Evolutionary conservation across 768 basidiomycete genomes (phyloP), one percentile per base, ranked within the genome.

Genomic region (Russula sp.): DNA sequence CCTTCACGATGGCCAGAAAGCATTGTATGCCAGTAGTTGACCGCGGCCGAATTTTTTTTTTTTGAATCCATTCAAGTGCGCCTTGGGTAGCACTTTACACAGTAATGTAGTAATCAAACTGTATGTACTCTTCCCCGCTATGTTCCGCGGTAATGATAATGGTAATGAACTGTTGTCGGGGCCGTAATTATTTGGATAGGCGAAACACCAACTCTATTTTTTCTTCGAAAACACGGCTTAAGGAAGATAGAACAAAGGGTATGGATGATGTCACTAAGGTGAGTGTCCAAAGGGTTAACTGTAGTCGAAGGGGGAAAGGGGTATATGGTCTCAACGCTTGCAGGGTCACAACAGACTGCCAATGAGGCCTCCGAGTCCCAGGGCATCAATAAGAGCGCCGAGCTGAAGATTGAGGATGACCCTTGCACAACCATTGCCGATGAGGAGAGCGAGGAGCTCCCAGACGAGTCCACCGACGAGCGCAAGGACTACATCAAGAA

Each of bases 401-500:
- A 63, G 46, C 0, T 38, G 42, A 18, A 63, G 57, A 5, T 25
- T n/a, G 36, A 54, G 39, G 39, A 63, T 35, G 57, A 42, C 5
- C 34, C 11, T 14, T 13, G 35, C 57, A 16, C 57, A 63, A 42
- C 57, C 57, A 29, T 63, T 63, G 16, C 46, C 22, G n/a, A 63
- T 35, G 57, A 63, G 61, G 25, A 63, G 57, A 48, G 32, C 5
- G 6, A 59, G 29, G 14, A 63, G 61, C 18, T 59, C 29, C 10
- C 10, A 14, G 20, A 63, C 50, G 4, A 48, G 34, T 8, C 10
- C 52, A 20, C 52, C 61, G 10, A 54, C 57, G 32, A 63, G 51
- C 16, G n/a, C 39, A 36, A 63, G 46, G 34, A 59, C 52, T 10
- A 54, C 61, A 1, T 63, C 11, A 38, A 63, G 41, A 14, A 63